Conservation (phyloP, 129 eudicot genomes). For the Sambucus nigra region DNA sequence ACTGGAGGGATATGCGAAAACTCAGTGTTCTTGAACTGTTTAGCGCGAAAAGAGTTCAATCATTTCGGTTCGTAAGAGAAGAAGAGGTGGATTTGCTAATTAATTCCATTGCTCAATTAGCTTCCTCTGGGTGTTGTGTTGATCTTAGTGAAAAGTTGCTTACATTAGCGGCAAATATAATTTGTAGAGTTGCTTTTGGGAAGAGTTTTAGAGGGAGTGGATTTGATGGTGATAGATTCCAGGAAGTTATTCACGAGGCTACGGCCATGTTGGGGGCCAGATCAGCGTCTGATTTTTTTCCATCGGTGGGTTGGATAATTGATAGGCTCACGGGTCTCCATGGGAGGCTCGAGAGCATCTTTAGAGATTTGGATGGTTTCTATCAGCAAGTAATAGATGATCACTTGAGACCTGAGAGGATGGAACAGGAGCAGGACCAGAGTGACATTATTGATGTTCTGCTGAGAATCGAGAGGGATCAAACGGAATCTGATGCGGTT, state of each 20-base stretch:
- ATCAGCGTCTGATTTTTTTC: slow-evolving; percentile 1
- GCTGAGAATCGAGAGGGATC: not conserved
- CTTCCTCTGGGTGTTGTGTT: not conserved
- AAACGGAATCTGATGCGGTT: not conserved
- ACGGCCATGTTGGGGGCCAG: not conserved
- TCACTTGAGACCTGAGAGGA: not conserved
- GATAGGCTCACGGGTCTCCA: not conserved
- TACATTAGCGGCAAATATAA: not conserved
- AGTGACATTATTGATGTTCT: not conserved
- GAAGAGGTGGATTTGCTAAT: not conserved
- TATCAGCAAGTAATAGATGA: not conserved
- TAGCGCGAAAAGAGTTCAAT: not conserved
- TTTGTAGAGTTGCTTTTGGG: not conserved
- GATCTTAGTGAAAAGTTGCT: not conserved
- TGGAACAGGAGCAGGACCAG: not conserved
- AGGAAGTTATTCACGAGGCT: slow-evolving; percentile 1
- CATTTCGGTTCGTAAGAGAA: not conserved
- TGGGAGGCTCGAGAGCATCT: slow-evolving; percentile 1
- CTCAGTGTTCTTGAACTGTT: not conserved
- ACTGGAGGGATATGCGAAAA: slow-evolving; percentile 6
- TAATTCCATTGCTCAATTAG: not conserved
- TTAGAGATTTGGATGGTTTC: not conserved
- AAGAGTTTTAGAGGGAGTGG: slow-evolving; percentile 3
- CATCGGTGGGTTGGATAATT: not conserved
- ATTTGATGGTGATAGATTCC: not conserved